A percentile compares a stretch with the other conserved stretches of the same genome.
These are phyloP conservation scores for Voacanga thouarsii DNA, from an alignment of 257 asterid species.

Conservation along the genomic window DNA sequence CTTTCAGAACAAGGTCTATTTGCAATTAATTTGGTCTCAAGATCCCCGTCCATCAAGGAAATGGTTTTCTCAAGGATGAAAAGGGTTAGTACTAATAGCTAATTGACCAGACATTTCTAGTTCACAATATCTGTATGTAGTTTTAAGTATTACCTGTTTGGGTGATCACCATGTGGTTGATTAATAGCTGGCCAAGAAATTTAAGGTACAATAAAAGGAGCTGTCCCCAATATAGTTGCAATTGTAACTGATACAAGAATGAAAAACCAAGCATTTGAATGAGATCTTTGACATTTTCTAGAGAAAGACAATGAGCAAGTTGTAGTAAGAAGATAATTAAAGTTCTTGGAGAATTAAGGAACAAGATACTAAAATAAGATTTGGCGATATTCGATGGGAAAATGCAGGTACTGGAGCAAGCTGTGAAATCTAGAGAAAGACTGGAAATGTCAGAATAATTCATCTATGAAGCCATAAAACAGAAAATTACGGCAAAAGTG, in stretches of 20 bases:
- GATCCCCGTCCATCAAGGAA: conserved; percentile 64
- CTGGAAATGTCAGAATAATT: not conserved
- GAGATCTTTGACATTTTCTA: not conserved
- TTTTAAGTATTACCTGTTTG: not conserved
- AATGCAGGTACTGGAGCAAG: not conserved
- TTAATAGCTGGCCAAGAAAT: not conserved
- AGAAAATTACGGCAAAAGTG: not conserved
- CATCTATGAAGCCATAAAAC: not conserved
- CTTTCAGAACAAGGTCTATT: conserved; percentile 82
- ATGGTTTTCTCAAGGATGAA: conserved; percentile 58
- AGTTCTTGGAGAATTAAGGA: not conserved
- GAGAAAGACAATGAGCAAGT: not conserved
- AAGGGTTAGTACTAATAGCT: conserved; percentile 43
- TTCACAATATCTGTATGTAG: not conserved
- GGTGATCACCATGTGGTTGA: not conserved
- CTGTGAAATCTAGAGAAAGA: not conserved
- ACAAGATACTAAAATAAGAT: not conserved
- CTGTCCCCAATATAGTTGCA: not conserved
- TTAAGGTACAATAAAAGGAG: not conserved
- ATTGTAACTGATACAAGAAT: not conserved
- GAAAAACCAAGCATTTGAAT: not conserved
- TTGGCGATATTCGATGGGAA: not conserved
- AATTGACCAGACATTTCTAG: not conserved
- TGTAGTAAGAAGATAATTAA: not conserved
- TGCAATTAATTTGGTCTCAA: conserved; percentile 77